Conservation (phyloP, 768 basidiomycete species). For the Suillus subalutaceus region DNA sequence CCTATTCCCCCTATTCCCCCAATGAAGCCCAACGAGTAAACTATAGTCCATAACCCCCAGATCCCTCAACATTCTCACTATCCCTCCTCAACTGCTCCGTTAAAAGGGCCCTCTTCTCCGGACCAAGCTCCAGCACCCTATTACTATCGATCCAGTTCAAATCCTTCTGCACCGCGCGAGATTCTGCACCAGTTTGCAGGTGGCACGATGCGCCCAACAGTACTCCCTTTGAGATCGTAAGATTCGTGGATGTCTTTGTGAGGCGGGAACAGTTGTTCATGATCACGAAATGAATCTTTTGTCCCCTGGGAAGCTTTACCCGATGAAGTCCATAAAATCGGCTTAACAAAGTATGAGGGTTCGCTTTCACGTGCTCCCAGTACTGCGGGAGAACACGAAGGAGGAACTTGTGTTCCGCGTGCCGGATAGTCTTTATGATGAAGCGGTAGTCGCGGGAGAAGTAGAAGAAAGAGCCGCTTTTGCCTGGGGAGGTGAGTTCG, state of each 20-base stretch:
- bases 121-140: slow-evolving; percentile 85
- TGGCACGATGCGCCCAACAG: slow-evolving; percentile 84
- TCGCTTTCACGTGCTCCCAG: slow-evolving; percentile 80
- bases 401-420: slow-evolving; percentile 93
- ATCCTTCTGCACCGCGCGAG: slow-evolving; percentile 91
- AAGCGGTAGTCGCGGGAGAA: slow-evolving; percentile 98
- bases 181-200: slow-evolving; percentile 77
- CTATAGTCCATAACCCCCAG: slow-evolving; percentile 97
- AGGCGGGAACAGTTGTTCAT: slow-evolving; percentile 99
- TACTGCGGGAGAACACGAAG: slow-evolving; percentile 83
- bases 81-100: slow-evolving; percentile 91
- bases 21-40: slow-evolving; percentile 92
- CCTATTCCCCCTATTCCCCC: slow-evolving; percentile 85
- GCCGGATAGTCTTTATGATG: slow-evolving; percentile 99
- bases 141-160: slow-evolving; percentile 91
- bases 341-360: slow-evolving; percentile 92
- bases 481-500: slow-evolving; percentile 96
- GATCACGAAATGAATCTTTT: slow-evolving; percentile 98
- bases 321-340: slow-evolving; percentile 97
- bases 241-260: slow-evolving; percentile 98
- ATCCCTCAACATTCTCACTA: slow-evolving; percentile 77
- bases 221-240: slow-evolving; percentile 95
- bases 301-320: slow-evolving; percentile 91
- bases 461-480: slow-evolving; percentile 99
- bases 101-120: slow-evolving; percentile 90